These are phyloP conservation scores for Trichoderma sp. DNA, from an alignment of 2,329 filamentous ascomycete genomes.

Conservation along the genomic window DNA sequence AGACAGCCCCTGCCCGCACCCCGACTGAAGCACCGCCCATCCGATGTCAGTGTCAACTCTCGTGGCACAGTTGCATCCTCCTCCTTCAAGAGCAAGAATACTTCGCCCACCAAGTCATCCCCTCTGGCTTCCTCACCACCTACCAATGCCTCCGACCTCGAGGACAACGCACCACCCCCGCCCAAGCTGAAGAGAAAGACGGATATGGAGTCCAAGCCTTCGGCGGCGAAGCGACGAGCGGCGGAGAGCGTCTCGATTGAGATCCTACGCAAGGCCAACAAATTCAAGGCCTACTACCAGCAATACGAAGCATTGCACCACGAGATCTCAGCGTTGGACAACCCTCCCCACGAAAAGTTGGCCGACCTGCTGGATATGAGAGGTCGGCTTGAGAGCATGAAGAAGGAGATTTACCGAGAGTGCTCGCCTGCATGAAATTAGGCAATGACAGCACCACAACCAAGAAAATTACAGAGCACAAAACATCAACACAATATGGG, in stretches of 20 bases:
- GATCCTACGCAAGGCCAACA: conserved; percentile 54
- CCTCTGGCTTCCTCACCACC: conserved; percentile 66
- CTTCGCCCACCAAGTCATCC: conserved; percentile 63
- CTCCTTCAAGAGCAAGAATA: conserved; percentile 53
- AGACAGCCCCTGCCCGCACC: conserved; percentile 42
- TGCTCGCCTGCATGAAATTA: conserved; percentile 33
- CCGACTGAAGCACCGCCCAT: conserved; percentile 47
- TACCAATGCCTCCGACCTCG: conserved; percentile 65
- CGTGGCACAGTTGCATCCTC: conserved; percentile 38
- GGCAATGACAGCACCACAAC: background rate
- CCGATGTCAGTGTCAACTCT: conserved; percentile 50
- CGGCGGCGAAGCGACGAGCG: conserved; percentile 34
- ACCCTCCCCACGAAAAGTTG: conserved; percentile 55
- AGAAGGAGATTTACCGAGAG: conserved; percentile 58
- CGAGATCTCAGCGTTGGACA: conserved; percentile 52
- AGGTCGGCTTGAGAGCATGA: conserved; percentile 55
- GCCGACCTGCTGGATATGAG: conserved; percentile 56
- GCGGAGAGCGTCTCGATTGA: conserved; percentile 39
- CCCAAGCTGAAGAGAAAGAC: conserved; percentile 53
- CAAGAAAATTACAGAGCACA: background rate
- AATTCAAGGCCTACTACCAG: conserved; percentile 58
- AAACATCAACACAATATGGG: background rate
- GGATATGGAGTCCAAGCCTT: conserved; percentile 30
- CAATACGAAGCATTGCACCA: conserved; percentile 59
- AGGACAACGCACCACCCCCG: conserved; percentile 41